These are phyloP conservation scores for Akanthomyces muscarius DNA, from an alignment of 2,329 filamentous ascomycete genomes.

Conservation along the genomic window DNA sequence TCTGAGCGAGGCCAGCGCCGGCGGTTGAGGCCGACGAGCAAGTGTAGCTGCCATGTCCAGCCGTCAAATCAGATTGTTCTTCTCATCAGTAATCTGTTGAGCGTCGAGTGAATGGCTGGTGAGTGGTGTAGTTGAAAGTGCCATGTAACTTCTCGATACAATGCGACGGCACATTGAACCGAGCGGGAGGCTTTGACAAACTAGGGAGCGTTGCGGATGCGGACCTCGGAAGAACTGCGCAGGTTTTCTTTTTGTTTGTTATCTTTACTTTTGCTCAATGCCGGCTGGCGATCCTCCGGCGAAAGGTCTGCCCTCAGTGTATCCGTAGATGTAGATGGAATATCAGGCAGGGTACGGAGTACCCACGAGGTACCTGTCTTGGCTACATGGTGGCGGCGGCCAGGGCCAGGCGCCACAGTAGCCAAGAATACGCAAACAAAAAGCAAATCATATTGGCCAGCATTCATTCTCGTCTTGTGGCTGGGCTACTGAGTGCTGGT, in stretches of 20 bases:
- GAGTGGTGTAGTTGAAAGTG: not conserved
- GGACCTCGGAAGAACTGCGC: not conserved
- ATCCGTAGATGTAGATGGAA: not conserved
- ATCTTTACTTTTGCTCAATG: conserved; percentile 46
- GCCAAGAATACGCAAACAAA: not conserved
- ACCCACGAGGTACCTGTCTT: conserved; percentile 2
- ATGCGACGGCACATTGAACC: not conserved
- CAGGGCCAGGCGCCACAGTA: not conserved
- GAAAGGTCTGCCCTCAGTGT: conserved; percentile 31
- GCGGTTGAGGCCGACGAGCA: not conserved
- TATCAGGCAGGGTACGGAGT: not conserved
- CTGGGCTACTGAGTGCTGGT: not conserved
- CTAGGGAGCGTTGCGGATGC: not conserved
- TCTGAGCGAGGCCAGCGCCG: not conserved
- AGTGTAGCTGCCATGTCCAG: not conserved
- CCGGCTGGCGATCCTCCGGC: conserved; percentile 41
- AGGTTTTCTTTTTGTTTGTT: not conserved
- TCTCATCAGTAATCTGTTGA: not conserved
- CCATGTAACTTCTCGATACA: too few species aligned
- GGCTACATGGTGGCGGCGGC: not conserved
- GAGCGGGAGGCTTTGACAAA: not conserved
- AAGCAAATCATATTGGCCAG: not conserved
- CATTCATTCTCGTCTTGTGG: not conserved
- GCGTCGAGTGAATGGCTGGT: not conserved
- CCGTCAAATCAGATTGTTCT: too few species aligned